Percentiles rank a stretch among this genome's conserved stretches.
These are phyloP conservation scores for Buddleja alternifolia DNA, from an alignment of 257 asterid genomes.

Conservation along the genomic window DNA sequence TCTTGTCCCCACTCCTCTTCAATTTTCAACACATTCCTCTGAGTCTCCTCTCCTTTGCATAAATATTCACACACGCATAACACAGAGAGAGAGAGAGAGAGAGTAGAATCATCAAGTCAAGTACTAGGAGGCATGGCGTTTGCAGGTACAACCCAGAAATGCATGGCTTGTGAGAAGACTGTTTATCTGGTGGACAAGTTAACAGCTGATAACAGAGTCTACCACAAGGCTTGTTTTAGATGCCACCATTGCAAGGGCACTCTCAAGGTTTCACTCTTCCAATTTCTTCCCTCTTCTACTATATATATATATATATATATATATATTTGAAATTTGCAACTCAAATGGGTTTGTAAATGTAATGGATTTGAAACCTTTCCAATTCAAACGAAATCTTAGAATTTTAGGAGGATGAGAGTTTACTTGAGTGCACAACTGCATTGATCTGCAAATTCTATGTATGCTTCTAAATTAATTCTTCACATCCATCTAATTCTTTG, in stretches of 20 bases:
- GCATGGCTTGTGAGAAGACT: conserved; percentile 95
- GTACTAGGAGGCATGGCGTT: too few species aligned
- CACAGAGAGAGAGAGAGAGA: not conserved
- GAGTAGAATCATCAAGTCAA: too few species aligned
- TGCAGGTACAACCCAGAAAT: conserved; percentile 98
- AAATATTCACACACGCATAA: conserved; percentile 20
- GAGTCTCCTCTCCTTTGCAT: not conserved
- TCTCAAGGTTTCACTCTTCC: conserved; percentile 62
- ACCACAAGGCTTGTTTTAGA: conserved; percentile 94
- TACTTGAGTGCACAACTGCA: not conserved
- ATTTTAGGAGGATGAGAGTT: not conserved
- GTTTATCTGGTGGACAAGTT: conserved; percentile 90
- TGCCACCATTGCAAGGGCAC: conserved; percentile 98
- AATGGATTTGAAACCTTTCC: too few species aligned
- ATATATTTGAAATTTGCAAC: too few species aligned
- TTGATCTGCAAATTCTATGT: conserved; percentile 27
- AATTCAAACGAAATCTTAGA: too few species aligned
- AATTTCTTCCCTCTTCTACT: not conserved
- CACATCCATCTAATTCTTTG: conserved; percentile 24
- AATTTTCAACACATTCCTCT: conserved; percentile 1
- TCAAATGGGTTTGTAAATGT: too few species aligned
- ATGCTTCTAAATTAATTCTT: not conserved
- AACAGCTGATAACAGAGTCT: conserved; percentile 86
- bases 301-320: too few species aligned
- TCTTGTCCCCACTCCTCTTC: conserved; percentile 22